These are phyloP conservation scores for Dittrichia graveolens DNA, from an alignment of 129 eudicot species.

Conservation along the genomic window DNA sequence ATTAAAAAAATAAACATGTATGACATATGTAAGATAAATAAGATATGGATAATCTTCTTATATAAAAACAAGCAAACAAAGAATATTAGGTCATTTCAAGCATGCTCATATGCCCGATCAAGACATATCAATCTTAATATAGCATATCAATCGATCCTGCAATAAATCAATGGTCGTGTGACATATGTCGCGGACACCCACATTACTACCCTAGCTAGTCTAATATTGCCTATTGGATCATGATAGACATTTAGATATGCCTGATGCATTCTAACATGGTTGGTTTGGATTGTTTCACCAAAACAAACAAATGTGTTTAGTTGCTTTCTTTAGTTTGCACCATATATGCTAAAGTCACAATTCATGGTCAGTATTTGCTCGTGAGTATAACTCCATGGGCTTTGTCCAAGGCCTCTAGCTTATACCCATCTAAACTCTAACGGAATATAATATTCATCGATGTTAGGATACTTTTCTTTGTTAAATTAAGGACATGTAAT, in stretches of 20 bases:
- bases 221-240: conserved; percentile 17
- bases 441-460: background rate
- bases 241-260: conserved; percentile 18
- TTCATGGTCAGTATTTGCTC: conserved; percentile 38
- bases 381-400: conserved; percentile 19
- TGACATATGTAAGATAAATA: background rate
- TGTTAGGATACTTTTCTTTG: conserved; percentile 2
- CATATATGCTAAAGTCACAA: conserved; percentile 38
- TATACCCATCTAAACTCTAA: background rate
- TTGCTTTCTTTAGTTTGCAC: conserved; percentile 43
- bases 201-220: conserved; percentile 31
- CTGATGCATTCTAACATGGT: conserved; percentile 27
- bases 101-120: background rate
- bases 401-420: background rate
- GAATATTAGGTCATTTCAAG: background rate
- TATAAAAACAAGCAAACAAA: background rate
- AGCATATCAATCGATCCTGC: background rate
- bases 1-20: too few relatives aligned
- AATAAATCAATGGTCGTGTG: conserved; percentile 23
- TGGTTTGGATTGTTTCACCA: conserved; percentile 28
- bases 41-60: background rate
- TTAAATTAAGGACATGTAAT: conserved; percentile 10
- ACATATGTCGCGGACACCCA: conserved; percentile 32
- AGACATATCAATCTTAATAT: conserved; percentile 8
- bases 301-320: conserved; percentile 35